Base-by-base conservation (phyloP, 208 protist species). In the Leptomonas pyrrhocoris region DNA sequence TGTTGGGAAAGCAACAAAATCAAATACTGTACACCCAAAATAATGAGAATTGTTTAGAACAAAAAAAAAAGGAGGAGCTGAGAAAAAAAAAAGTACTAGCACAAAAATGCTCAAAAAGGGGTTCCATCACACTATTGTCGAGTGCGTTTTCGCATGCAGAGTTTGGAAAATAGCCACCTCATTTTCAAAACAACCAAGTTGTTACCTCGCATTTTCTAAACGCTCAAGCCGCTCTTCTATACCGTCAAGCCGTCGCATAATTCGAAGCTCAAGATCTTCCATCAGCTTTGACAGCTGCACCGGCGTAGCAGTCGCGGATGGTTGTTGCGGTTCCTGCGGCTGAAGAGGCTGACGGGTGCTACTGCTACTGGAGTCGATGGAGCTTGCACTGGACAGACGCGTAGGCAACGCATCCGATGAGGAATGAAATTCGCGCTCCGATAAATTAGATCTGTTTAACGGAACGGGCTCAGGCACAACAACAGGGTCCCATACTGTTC, bases 401-500 rank as follows among this genome's bases (percentile, higher is more conserved):
- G 74, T 74, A 1, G 76, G 78, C 19, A 77, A 40, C 3, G 61
- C 68, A n/a, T 89, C 84, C 0, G 65, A 88, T 13, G 85, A 90
- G 2, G 71, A 80, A 58, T 71, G 72, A 28, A 74, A 16, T 16
- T 86, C 81, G 12, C 68, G 65, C 40, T 79, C 74, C 1, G 84
- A 93, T n/a, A 79, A 30, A 62, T 80, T 75, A 1, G 79, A 90
- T 18, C 60, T 58, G 40, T 65, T 80, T 4, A 82, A 43, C 13
- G 83, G 84, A 7, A 90, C 56, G 15, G 89, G 86, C 49, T 94
- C 85, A 1, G 84, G 84, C 43, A 82, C 77, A 55, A 94, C 73
- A 34, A 94, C 77, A 4, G 89, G 89, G 50, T 94, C 89, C 82
- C 84, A 94, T 6, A 94, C 66, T 2, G 81, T 84, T 25, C 89